These are phyloP conservation scores for Ramularia endophylla DNA, from an alignment of 2,329 filamentous ascomycete genomes.

Conservation along the genomic window DNA sequence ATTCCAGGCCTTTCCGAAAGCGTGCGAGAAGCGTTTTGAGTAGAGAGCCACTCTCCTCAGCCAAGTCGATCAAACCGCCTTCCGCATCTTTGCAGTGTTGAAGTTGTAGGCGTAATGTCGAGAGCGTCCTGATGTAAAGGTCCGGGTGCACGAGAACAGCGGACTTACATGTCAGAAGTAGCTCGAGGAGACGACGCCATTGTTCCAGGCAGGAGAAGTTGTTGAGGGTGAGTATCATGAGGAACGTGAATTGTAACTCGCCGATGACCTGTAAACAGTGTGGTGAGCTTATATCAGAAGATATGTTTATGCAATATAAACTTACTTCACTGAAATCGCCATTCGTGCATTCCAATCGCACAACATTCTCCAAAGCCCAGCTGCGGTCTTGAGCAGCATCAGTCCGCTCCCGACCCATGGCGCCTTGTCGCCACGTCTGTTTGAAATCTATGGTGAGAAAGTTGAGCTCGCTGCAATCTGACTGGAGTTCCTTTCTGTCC, in stretches of 20 bases:
- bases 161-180: slow-evolving; percentile 52
- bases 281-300: neutral
- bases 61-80: slow-evolving; percentile 55
- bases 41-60: slow-evolving; percentile 45
- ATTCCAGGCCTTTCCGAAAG: slow-evolving; percentile 48
- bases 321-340: slow-evolving; percentile 16
- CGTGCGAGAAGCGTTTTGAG: slow-evolving; percentile 47
- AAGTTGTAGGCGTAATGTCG: slow-evolving; percentile 48
- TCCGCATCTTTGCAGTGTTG: slow-evolving; percentile 54
- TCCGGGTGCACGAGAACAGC: slow-evolving; percentile 44
- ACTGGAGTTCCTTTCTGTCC: slow-evolving; percentile 28
- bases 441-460: slow-evolving; percentile 57
- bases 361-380: slow-evolving; percentile 54
- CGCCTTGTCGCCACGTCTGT: slow-evolving; percentile 56
- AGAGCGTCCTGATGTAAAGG: slow-evolving; percentile 49
- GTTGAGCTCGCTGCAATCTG: slow-evolving; percentile 40
- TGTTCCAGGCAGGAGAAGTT: slow-evolving; percentile 62
- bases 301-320: neutral
- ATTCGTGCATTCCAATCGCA: slow-evolving; percentile 37
- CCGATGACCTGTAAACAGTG: slow-evolving; percentile 37
- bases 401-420: slow-evolving; percentile 56
- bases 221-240: slow-evolving; percentile 58
- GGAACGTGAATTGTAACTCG: slow-evolving; percentile 57
- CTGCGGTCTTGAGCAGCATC: slow-evolving; percentile 57
- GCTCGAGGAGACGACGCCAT: slow-evolving; percentile 54